phyloP scores from a whole-genome alignment of 768 basidiomycete genomes.

The Mycena pura region DNA sequence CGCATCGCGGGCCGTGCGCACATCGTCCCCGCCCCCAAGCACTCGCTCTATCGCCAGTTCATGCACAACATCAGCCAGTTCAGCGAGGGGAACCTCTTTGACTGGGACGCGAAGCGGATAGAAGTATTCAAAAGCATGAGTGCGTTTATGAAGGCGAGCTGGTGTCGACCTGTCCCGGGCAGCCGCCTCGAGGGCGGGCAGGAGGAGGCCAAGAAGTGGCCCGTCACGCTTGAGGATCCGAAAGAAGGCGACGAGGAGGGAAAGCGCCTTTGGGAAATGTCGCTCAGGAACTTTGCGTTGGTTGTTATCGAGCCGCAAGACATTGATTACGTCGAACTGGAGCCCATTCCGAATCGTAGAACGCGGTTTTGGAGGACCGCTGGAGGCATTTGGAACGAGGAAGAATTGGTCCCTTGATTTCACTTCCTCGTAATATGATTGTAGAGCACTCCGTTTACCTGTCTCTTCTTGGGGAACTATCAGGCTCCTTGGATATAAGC shows the following conservation, averaged over 20 bases:
- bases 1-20: conserved; percentile 66
- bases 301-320: conserved; percentile 72
- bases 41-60: conserved; percentile 45
- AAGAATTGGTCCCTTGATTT: conserved; percentile 66
- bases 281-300: conserved; percentile 73
- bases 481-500: too few relatives aligned
- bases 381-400: conserved; percentile 60
- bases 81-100: conserved; percentile 45
- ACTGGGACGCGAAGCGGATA: conserved; percentile 74
- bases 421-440: too few relatives aligned
- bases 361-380: conserved; percentile 56
- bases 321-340: conserved; percentile 75
- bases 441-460: too few relatives aligned
- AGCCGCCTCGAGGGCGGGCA: conserved; percentile 54
- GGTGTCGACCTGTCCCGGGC: conserved; percentile 75
- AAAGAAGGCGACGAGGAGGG: conserved; percentile 48
- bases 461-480: too few relatives aligned
- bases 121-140: conserved; percentile 66
- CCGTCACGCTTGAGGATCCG: conserved; percentile 56
- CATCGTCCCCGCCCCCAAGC: conserved; percentile 58
- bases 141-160: conserved; percentile 70
- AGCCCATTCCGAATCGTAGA: conserved; percentile 61
- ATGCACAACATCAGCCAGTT: conserved; percentile 37
- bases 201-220: conserved; percentile 71
- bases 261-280: conserved; percentile 55